Evolutionary conservation across 495 filamentous ascomycete species (phyloP), one percentile per base, ranked within the genome.

Genomic region (Tuber magnatum): DNA sequence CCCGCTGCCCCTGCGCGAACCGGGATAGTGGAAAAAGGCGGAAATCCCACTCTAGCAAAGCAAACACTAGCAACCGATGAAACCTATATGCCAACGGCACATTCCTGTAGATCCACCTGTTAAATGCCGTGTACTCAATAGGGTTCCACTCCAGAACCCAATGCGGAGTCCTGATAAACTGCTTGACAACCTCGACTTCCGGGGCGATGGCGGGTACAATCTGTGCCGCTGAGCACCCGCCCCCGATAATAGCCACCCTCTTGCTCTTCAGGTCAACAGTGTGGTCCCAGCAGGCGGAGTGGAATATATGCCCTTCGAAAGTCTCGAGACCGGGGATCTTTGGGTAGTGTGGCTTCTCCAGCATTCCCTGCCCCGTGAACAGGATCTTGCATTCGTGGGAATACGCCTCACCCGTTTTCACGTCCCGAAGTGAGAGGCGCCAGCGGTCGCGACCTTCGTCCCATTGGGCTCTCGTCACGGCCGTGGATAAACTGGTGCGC

Each of bases 231-330:
- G 84, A 84, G 48, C 81, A 85, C 73, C 81, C 85, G 76, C 83
- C 86, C 24, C 87, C 88, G 46, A 89, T 83, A n/a, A 88, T 84
- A 68, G 86, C 83, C 5, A 88, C 85, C 35, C 87, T 84, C 76
- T 89, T 89, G 24, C 83, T 85, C 42, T 85, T 82, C 68, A 86
- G 83, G 74, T 86, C 24, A 3, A 56, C 48, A 77, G 7, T 88
- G 41, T 87, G 84, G 74, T 87, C 83, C 88, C 87, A 90, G 69
- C 84, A 75, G 6, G 87, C 86, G 0, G 87, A 87, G 75, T 90
- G 88, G 74, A 89, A 88, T 0, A 87, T 80, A 24, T 73, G 40
- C 10, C 87, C 88, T 16, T 84, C 40, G 76, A 89, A 88, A 3
- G 69, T 82, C 18, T 84, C 84, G 22, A 79, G 83, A 2, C 87